These are phyloP conservation scores for Hemileccinum hortonii DNA, from an alignment of 1,284 basidiomycete species.

Conservation along the genomic window DNA sequence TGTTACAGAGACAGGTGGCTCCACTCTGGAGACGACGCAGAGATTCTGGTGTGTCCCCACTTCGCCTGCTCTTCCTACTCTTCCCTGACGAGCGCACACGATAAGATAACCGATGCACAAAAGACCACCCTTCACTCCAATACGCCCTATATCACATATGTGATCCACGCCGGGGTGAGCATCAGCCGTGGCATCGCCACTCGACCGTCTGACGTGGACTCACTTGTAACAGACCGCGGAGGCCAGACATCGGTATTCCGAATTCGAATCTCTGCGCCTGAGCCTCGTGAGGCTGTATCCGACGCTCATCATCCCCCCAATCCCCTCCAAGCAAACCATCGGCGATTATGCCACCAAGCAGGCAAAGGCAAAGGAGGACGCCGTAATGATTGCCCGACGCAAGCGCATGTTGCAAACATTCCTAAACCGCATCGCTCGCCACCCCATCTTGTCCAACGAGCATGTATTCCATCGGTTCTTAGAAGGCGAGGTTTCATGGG, in stretches of 20 bases:
- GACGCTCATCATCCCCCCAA: conserved; percentile 95
- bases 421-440: conserved; percentile 83
- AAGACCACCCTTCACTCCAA: conserved; percentile 88
- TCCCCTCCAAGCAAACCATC: conserved; percentile 95
- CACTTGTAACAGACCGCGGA: conserved; percentile 62
- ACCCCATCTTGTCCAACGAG: conserved; percentile 92
- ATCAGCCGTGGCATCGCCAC: not conserved
- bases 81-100: conserved; percentile 17
- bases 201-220: conserved; percentile 9
- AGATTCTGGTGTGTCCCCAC: conserved; percentile 62
- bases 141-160: conserved; percentile 92
- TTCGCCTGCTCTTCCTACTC: not conserved
- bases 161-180: conserved; percentile 84
- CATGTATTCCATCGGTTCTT: conserved; percentile 95
- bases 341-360: conserved; percentile 98
- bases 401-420: conserved; percentile 97
- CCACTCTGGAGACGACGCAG: conserved; percentile 77
- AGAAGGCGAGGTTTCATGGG: conserved; percentile 95
- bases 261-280: conserved; percentile 91
- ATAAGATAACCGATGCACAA: conserved; percentile 88
- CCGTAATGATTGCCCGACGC: conserved; percentile 85
- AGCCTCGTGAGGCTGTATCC: conserved; percentile 89
- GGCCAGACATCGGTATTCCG: conserved; percentile 90
- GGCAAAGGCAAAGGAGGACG: conserved; percentile 95
- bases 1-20: conserved; percentile 70